These are phyloP conservation scores for Aspergillus avenaceus DNA, from an alignment of 495 filamentous ascomycete genomes.

Conservation along the genomic window DNA sequence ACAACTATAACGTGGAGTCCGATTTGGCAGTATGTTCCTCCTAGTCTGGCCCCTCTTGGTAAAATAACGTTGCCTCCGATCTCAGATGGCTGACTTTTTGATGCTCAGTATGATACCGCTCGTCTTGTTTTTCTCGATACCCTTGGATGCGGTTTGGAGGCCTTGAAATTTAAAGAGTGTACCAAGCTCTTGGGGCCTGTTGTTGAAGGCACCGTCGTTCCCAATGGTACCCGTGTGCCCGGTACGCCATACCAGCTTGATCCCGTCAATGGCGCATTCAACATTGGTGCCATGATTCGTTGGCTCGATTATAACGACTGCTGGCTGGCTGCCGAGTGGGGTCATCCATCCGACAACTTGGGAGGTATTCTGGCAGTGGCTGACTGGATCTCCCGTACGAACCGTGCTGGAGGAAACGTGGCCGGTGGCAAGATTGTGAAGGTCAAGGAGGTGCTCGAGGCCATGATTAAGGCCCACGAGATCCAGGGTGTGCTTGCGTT, in stretches of 20 bases:
- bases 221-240: slow-evolving; percentile 86
- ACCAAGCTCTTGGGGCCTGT: slow-evolving; percentile 91
- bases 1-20: slow-evolving; percentile 84
- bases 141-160: slow-evolving; percentile 92
- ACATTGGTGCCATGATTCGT: slow-evolving; percentile 96
- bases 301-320: slow-evolving; percentile 99
- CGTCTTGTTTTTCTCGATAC: slow-evolving; percentile 91
- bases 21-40: slow-evolving; percentile 78
- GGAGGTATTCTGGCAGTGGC: slow-evolving; percentile 94
- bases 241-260: slow-evolving; percentile 93
- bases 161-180: slow-evolving; percentile 93
- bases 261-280: slow-evolving; percentile 94
- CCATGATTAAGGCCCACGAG: slow-evolving; percentile 99
- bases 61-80: no score
- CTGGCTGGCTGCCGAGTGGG: slow-evolving; percentile 99
- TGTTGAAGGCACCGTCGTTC: slow-evolving; percentile 86
- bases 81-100: neutral
- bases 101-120: slow-evolving; percentile 79
- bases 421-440: slow-evolving; percentile 83
- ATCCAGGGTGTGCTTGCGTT: slow-evolving; percentile 96
- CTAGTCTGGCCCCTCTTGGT: neutral
- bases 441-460: slow-evolving; percentile 87
- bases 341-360: slow-evolving; percentile 94
- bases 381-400: slow-evolving; percentile 96
- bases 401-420: slow-evolving; percentile 83